phyloP scores from a whole-genome alignment of 768 basidiomycete species.

The Rhizopogon rudus region DNA sequence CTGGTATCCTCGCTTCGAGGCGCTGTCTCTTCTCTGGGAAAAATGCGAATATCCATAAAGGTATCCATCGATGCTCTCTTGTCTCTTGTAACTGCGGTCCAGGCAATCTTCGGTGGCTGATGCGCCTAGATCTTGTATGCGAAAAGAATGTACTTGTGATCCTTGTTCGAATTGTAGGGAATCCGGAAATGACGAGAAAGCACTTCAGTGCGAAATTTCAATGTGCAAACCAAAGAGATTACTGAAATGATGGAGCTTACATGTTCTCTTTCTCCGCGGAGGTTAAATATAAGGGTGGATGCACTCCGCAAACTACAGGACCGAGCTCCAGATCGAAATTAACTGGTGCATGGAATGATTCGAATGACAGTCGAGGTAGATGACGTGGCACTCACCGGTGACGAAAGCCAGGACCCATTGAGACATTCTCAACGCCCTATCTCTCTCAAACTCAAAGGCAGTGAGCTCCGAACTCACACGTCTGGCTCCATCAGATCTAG shows the following conservation, averaged over 20 bases:
- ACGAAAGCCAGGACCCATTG: slow-evolving; percentile 67
- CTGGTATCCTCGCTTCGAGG: slow-evolving; percentile 72
- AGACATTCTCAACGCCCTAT: slow-evolving; percentile 44
- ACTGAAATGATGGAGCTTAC: slow-evolving; percentile 40
- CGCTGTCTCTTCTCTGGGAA: slow-evolving; percentile 58
- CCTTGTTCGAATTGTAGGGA: slow-evolving; percentile 83
- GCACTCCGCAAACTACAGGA: slow-evolving; percentile 68
- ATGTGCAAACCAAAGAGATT: not conserved
- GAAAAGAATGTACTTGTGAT: slow-evolving; percentile 80
- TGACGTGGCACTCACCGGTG: slow-evolving; percentile 41
- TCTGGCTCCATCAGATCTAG: slow-evolving; percentile 23
- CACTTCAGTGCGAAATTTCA: slow-evolving; percentile 39
- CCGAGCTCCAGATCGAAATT: slow-evolving; percentile 89
- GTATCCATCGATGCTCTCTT: slow-evolving; percentile 52
- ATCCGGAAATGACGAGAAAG: slow-evolving; percentile 92
- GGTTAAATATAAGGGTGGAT: slow-evolving; percentile 60
- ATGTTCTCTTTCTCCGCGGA: slow-evolving; percentile 77
- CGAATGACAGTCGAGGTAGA: not conserved
- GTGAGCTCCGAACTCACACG: slow-evolving; percentile 30
- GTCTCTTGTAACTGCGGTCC: slow-evolving; percentile 26
- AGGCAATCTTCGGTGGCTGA: slow-evolving; percentile 12
- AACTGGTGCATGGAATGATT: slow-evolving; percentile 35
- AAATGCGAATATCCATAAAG: slow-evolving; percentile 79
- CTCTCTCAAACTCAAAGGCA: slow-evolving; percentile 42
- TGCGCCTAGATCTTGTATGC: slow-evolving; percentile 54